Base-by-base conservation (phyloP, 2,329 filamentous ascomycete genomes). In the Chaetomium strumarium region DNA sequence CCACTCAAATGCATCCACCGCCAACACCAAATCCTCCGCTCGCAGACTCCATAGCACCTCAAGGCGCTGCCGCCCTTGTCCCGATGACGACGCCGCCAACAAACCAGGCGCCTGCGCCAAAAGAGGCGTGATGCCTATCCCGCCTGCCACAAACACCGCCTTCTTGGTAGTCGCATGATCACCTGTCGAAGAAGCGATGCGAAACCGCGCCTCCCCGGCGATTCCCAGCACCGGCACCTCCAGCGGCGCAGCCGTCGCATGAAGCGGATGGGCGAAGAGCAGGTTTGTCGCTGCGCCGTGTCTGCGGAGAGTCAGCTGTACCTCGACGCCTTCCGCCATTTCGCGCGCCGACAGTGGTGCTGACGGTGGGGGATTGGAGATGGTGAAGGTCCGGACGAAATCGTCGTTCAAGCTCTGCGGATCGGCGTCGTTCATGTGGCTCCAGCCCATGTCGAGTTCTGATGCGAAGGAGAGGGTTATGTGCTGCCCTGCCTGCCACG, bases 381-480 rank as follows among this genome's bases (percentile, higher is more conserved):
- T 77, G 2, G 90, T 95, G 63, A 95, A 95, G 0, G 89, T 95
- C 29, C 90, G 75, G 5, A 93, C 74, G 56, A 82, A 91, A 64
- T 96, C 89, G 64, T 95, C 90, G 61, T 95, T 96, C 14, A 95
- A 67, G 60, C 83, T 87, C 58, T 77, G 77, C 5, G 90, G 90
- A 59, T 95, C 88, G 52, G 86, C 81, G 57, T 95, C 84, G 2
- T 83, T 75, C 90, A 95, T 95, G 65, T 95, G 90, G 45, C 77
- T 80, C 67, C 90, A 95, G 0, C 90, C 90, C 11, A 75, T 67
- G 57, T 86, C 81, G 1, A 95, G 71, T 61, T 91, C 83, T 0
- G 74, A 66, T 12, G 76, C 73, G 62, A 95, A 90, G 55, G 87
- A 83, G 2, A 95, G 68, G 1, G 87, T 90, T 16, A 88, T 79